Evolutionary conservation across 345 rosid species (phyloP), one percentile per base, ranked within the genome.

Genomic region (Dipteronia dyeriana): DNA sequence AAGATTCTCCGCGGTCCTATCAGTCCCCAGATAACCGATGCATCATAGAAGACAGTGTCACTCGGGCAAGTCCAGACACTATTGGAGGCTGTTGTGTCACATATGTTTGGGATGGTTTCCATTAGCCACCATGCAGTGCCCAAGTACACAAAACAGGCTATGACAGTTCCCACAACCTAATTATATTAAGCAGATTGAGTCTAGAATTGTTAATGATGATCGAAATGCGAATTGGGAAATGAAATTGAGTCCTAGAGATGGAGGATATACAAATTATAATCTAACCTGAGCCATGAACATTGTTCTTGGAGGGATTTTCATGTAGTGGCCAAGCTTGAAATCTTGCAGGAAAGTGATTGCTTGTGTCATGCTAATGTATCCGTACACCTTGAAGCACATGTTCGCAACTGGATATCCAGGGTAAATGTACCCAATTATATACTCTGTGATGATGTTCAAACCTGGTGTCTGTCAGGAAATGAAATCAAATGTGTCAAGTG

Each of bases 211-310:
- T 38, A 79, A 16, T 23, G 17, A 60, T 31, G 45, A 31, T 45
- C 6, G 4, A 45, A 31, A 62, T 34, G 51, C 41, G 9, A 7
- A 64, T 23, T 47, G 1, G 8, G 53, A 41, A 68, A 23, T 39
- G 11, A 34, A 71, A 43, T 43, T 7, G 38, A 51, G 68, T 62
- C 17, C 0, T 34, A 7, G 20, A 29, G n/a, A 51, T 11, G 5
- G 4, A n/a, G 62, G 25, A 57, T 57, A 43, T 29, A 10, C 41
- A 4, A 5, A 31, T 31, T 20, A 41, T 11, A 10, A n/a, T 69
- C 68, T 51, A 23, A 92, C 99, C 86, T 96, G 99, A 49, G 98
- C 98, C 98, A 92, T 92, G 90, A 94, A 96, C 98, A 95, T 92
- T n/a, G 90, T 87, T 73, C 92, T 88, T 13, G 99, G 99, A 64